Evolutionary conservation across 2,329 filamentous ascomycete genomes (phyloP).

Genomic region (Pseudogymnoascus sp.): DNA sequence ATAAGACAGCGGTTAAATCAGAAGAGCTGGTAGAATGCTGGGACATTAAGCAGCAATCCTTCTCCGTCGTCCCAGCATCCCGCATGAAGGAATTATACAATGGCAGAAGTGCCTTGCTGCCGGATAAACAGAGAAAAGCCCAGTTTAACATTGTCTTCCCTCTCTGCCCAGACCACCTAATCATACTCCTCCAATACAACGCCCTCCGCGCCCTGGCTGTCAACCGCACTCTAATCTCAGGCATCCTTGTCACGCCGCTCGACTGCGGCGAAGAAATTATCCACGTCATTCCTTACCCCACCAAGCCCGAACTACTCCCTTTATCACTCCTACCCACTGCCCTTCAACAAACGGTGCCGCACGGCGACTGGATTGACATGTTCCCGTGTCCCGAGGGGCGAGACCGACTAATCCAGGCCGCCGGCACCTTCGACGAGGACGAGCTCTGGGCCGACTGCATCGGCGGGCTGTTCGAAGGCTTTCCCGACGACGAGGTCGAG

Average conservation of each 20-base stretch:
- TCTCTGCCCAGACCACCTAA: slow-evolving; percentile 35
- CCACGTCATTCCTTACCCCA: slow-evolving; percentile 27
- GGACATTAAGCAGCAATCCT: slow-evolving; percentile 28
- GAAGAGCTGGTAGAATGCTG: slow-evolving; percentile 31
- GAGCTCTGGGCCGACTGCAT: slow-evolving; percentile 38
- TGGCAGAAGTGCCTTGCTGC: slow-evolving; percentile 27
- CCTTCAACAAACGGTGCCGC: slow-evolving; percentile 33
- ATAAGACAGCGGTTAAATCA: slow-evolving; percentile 22
- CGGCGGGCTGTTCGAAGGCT: slow-evolving; percentile 38
- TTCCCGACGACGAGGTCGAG: slow-evolving; percentile 36
- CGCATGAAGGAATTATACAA: slow-evolving; percentile 29
- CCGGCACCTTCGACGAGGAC: slow-evolving; percentile 35
- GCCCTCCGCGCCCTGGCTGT: slow-evolving; percentile 32
- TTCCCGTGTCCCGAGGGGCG: slow-evolving; percentile 34
- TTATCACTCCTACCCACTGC: slow-evolving; percentile 32
- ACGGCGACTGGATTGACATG: slow-evolving; percentile 37
- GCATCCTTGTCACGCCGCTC: slow-evolving; percentile 27
- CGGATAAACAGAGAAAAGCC: slow-evolving; percentile 20
- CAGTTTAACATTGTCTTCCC: slow-evolving; percentile 30
- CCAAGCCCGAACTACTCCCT: slow-evolving; percentile 27
- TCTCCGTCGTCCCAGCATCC: slow-evolving; percentile 28
- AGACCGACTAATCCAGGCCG: slow-evolving; percentile 34
- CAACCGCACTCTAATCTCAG: slow-evolving; percentile 33
- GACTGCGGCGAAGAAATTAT: slow-evolving; percentile 29
- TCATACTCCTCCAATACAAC: slow-evolving; percentile 37